Evolutionary conservation across 495 filamentous ascomycete species (phyloP), one percentile per base, ranked within the genome.

Genomic region (Trichoderma parareesei): DNA sequence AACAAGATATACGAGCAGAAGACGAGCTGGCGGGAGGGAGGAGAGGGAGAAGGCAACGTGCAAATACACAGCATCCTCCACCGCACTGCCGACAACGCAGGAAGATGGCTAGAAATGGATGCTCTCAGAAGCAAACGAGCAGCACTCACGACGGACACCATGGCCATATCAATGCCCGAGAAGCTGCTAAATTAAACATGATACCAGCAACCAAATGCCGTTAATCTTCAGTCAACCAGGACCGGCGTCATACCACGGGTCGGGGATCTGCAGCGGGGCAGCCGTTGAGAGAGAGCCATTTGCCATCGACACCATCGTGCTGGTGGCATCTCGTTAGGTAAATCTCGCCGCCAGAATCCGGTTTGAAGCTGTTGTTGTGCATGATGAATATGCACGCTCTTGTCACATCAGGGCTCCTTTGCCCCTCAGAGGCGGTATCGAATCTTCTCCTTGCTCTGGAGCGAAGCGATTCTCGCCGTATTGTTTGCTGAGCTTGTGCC

Each of bases 231-330:
- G 37, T 57, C 53, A 57, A 57, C 14, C 27, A 37, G 14, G 53
- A 18, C 46, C 53, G 53, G 53, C 53, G 53, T 57, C 53, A 57
- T 37, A 27, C 53, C 53, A 57, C 35, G 53, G 53, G 20, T 57
- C 18, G 13, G 46, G 53, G 53, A 57, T 57, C 53, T 10, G 53
- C 53, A n/a, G 53, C 53, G 53, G 53, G 53, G 53, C 53, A 49
- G 18, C 16, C 9, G 46, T 7, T 16, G 46, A 18, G 53, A 57
- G 53, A 57, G 53, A 27, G 27, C 27, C 27, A 27, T 27, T 27
- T 27, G 27, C 53, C 33, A 57, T 57, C 53, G 53, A 57, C 53
- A 27, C 53, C 53, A 37, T 57, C 53, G 37, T 57, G 53, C 53
- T 14, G 40, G 40, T 57, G 48, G n/a, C 20, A 57, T 57, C 16